phyloP scores from a whole-genome alignment of 2,329 filamentous ascomycete species.

The Claviceps sp. region DNA sequence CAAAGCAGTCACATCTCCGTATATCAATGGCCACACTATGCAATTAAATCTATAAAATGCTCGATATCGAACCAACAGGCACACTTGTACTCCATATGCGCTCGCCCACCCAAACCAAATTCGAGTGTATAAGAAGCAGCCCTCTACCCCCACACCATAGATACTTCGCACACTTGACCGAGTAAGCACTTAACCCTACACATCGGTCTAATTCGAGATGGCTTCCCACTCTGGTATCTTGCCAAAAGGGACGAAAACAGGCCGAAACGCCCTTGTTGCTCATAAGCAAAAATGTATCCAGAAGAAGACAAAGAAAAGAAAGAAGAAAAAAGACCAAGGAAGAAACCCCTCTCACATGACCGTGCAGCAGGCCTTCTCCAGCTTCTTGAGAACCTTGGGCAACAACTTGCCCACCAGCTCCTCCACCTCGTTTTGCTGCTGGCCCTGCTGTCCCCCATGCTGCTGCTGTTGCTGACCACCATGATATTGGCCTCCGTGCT shows the following conservation, averaged over 20 bases:
- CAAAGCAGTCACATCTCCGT: no score
- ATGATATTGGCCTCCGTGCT: constrained; percentile 16
- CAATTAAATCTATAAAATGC: no score
- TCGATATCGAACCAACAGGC: no score
- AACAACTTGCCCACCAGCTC: constrained; percentile 47
- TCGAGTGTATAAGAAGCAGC: no score
- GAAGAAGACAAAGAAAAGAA: background rate
- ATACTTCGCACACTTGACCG: no score
- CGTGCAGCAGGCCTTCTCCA: constrained; percentile 58
- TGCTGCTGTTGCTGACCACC: constrained; percentile 12
- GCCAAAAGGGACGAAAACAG: background rate
- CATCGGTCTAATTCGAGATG: background rate
- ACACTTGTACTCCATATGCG: no score
- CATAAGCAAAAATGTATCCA: background rate
- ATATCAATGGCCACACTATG: no score
- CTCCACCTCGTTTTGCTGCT: constrained; percentile 41
- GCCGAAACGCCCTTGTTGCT: background rate
- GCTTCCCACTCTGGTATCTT: background rate
- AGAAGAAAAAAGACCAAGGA: background rate
- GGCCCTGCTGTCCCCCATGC: constrained; percentile 26
- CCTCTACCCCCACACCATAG: no score
- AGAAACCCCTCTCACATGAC: constrained; percentile 46
- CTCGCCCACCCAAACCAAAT: no score
- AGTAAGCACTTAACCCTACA: no score
- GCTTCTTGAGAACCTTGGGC: constrained; percentile 45